Evolutionary conservation across 2,329 filamentous ascomycete genomes (phyloP).

Genomic region (Neopestalotiopsis clavispora): DNA sequence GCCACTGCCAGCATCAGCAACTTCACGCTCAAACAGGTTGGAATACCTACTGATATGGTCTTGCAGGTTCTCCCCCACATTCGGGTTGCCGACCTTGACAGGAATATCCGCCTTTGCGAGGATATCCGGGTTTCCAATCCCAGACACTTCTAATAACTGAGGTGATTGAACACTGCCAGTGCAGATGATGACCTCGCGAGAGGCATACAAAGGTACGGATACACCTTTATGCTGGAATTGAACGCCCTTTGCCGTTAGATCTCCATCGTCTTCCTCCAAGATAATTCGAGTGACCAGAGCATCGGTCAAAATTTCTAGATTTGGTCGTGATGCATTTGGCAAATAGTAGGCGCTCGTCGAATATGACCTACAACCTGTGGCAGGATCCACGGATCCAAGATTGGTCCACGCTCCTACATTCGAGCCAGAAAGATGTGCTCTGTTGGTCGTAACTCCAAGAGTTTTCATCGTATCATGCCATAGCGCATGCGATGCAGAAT

Average conservation of each 20-base stretch:
- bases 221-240: constrained; percentile 44
- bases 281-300: constrained; percentile 51
- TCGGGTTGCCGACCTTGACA: constrained; percentile 45
- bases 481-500: constrained; percentile 44
- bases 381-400: constrained; percentile 38
- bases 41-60: constrained; percentile 43
- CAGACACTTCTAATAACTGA: constrained; percentile 65
- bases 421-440: constrained; percentile 41
- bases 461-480: constrained; percentile 49
- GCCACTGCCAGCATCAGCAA: constrained; percentile 19
- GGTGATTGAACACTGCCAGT: constrained; percentile 63
- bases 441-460: constrained; percentile 41
- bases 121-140: constrained; percentile 55
- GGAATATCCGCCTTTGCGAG: constrained; percentile 47
- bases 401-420: constrained; percentile 47
- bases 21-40: background rate
- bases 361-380: constrained; percentile 42
- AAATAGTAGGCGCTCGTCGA: constrained; percentile 46
- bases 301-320: constrained; percentile 52
- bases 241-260: constrained; percentile 43
- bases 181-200: constrained; percentile 60
- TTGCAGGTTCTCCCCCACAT: constrained; percentile 55
- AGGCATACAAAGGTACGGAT: constrained; percentile 36
- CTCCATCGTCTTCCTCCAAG: constrained; percentile 35
- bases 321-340: constrained; percentile 41